These are phyloP conservation scores for Salix suchowensis DNA, from an alignment of 345 rosid genomes.

Conservation along the genomic window DNA sequence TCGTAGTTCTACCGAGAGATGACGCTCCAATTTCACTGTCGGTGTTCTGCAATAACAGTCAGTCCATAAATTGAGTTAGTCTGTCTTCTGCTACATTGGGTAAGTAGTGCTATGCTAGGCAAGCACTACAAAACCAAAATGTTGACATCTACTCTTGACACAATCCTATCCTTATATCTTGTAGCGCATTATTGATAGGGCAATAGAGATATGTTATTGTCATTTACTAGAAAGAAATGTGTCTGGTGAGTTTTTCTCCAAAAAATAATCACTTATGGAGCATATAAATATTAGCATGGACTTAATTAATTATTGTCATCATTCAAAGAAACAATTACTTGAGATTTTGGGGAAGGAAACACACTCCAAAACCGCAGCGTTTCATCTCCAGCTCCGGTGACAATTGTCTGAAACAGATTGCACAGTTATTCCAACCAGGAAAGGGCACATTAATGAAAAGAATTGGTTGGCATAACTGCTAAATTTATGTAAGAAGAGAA, in stretches of 20 bases:
- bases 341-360: conserved; percentile 92
- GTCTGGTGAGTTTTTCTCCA: neutral
- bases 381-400: conserved; percentile 99
- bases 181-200: neutral
- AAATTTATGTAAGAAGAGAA: neutral
- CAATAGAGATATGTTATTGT: neutral
- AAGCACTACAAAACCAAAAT: neutral
- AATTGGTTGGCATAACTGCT: neutral
- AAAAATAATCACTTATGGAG: neutral
- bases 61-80: neutral
- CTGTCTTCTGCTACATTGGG: neutral
- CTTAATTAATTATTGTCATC: neutral
- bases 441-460: neutral
- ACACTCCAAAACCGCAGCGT: conserved; percentile 96
- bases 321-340: conserved; percentile 40
- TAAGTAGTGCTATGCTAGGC: neutral
- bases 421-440: neutral
- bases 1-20: conserved; percentile 73
- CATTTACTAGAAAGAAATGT: neutral
- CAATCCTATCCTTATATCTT: neutral
- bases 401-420: conserved; percentile 65
- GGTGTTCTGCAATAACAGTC: conserved; percentile 48
- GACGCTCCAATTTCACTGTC: conserved; percentile 76
- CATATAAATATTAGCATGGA: neutral
- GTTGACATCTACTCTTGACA: neutral